phyloP scores from a whole-genome alignment of 768 basidiomycete species.

The Tylopilus intermedius region DNA sequence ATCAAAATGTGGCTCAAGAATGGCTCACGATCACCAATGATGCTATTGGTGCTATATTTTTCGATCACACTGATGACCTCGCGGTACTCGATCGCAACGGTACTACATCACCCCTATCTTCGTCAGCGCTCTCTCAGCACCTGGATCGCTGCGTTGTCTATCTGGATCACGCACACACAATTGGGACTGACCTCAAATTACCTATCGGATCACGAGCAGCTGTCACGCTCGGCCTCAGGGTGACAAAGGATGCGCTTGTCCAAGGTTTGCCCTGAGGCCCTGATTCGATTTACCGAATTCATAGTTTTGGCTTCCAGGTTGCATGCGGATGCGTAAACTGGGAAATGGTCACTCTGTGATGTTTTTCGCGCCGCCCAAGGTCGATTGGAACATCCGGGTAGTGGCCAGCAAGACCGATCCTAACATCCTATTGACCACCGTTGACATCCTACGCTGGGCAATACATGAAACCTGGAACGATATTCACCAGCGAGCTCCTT shows the following conservation, averaged over 20 bases:
- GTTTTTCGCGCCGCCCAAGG: constrained; percentile 41
- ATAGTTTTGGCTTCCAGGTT: constrained; percentile 28
- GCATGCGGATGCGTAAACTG: constrained; percentile 43
- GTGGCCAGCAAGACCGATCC: too few species aligned
- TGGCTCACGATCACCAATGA: too few species aligned
- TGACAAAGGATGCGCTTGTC: constrained; percentile 31
- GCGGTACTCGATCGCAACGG: constrained; percentile 19
- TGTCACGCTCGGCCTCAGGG: constrained; percentile 33
- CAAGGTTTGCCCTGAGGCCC: constrained; percentile 23
- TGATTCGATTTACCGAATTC: not conserved
- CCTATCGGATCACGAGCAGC: constrained; percentile 29
- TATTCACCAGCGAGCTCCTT: not conserved
- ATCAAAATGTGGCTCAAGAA: too few species aligned
- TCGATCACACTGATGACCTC: not conserved
- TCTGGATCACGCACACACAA: constrained; percentile 35
- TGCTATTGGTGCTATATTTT: constrained; percentile 5
- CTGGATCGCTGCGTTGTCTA: constrained; percentile 31
- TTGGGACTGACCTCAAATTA: constrained; percentile 35
- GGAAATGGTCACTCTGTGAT: constrained; percentile 43
- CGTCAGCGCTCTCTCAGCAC: constrained; percentile 27
- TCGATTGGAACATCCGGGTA: too few species aligned
- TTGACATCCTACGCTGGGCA: too few species aligned
- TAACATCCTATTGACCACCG: too few species aligned
- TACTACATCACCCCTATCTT: constrained; percentile 11
- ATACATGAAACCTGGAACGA: too few species aligned